phyloP scores from a whole-genome alignment of 2,329 filamentous ascomycete species.

The Penicillium sumatraense region DNA sequence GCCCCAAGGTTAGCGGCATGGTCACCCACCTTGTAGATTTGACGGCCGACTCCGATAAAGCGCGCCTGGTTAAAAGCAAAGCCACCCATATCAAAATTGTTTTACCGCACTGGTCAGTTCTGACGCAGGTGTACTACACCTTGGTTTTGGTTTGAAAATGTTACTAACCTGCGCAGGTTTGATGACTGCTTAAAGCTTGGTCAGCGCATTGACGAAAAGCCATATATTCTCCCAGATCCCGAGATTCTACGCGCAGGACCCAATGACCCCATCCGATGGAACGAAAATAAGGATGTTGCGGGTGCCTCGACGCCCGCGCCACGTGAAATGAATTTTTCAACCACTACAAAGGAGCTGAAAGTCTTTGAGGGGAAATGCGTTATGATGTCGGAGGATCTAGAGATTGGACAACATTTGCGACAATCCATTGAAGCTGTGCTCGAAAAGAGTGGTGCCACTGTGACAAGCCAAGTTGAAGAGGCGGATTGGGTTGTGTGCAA shows the following conservation, averaged over 20 bases:
- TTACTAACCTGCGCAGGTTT: conserved; percentile 65
- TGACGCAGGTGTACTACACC: not conserved
- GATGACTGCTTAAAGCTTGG: conserved; percentile 95
- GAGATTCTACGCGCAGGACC: conserved; percentile 71
- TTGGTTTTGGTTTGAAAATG: no score
- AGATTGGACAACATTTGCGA: conserved; percentile 68
- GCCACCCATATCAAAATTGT: conserved; percentile 78
- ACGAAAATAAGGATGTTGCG: conserved; percentile 64
- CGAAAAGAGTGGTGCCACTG: conserved; percentile 68
- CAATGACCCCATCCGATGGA: conserved; percentile 61
- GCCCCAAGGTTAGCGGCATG: conserved; percentile 69
- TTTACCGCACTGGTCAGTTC: conserved; percentile 80
- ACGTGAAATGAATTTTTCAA: conserved; percentile 36
- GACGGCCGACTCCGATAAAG: conserved; percentile 72
- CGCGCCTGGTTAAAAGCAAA: conserved; percentile 62
- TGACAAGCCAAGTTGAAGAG: conserved; percentile 68
- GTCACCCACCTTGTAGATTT: conserved; percentile 91
- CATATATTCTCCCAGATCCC: conserved; percentile 84
- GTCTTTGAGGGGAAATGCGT: conserved; percentile 80
- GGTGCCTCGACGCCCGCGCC: conserved; percentile 67
- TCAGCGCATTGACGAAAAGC: conserved; percentile 84
- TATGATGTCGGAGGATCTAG: conserved; percentile 75
- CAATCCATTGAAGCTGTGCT: conserved; percentile 74
- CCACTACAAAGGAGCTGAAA: conserved; percentile 57
- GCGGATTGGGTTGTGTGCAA: conserved; percentile 87